phyloP scores from a whole-genome alignment of 805 yeast genomes.

The Brettanomyces custersianus region DNA sequence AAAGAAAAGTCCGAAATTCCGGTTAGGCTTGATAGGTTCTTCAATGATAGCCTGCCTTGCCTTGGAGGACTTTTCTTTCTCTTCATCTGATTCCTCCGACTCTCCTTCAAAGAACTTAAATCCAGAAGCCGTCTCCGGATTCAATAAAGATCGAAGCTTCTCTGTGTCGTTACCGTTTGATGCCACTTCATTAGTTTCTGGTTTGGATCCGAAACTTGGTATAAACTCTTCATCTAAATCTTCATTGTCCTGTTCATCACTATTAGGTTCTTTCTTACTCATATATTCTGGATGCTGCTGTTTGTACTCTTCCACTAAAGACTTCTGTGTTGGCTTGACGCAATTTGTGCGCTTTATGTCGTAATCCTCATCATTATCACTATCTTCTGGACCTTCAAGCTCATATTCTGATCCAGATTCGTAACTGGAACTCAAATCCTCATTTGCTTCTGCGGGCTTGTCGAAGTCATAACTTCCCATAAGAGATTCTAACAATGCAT shows the following conservation, averaged over 20 bases:
- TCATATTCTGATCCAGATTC: slow-evolving; percentile 31
- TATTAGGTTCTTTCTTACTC: slow-evolving; percentile 5
- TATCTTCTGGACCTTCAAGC: slow-evolving; percentile 29
- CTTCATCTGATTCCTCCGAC: slow-evolving; percentile 20
- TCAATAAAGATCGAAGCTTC: slow-evolving; percentile 51
- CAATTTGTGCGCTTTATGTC: slow-evolving; percentile 21
- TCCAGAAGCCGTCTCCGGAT: slow-evolving; percentile 23
- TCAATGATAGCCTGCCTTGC: slow-evolving; percentile 13
- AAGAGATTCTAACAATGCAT: slow-evolving; percentile 38
- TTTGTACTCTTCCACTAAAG: slow-evolving; percentile 20
- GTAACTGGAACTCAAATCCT: slow-evolving; percentile 29
- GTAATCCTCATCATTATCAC: slow-evolving; percentile 15
- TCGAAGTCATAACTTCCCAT: slow-evolving; percentile 41
- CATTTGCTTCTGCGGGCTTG: slow-evolving; percentile 33
- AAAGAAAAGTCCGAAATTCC: slow-evolving; percentile 58
- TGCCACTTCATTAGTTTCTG: slow-evolving; percentile 17
- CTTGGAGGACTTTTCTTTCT: slow-evolving; percentile 35
- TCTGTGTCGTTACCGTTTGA: slow-evolving; percentile 53
- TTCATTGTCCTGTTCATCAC: slow-evolving; percentile 18
- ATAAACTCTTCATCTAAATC: slow-evolving; percentile 36
- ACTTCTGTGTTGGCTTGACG: slow-evolving; percentile 10
- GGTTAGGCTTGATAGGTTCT: background rate
- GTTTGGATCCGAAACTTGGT: slow-evolving; percentile 39
- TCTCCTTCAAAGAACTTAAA: slow-evolving; percentile 9
- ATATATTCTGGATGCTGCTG: slow-evolving; percentile 5